Base-by-base conservation (phyloP, 2,329 filamentous ascomycete species). In the Colletotrichum tanaceti region DNA sequence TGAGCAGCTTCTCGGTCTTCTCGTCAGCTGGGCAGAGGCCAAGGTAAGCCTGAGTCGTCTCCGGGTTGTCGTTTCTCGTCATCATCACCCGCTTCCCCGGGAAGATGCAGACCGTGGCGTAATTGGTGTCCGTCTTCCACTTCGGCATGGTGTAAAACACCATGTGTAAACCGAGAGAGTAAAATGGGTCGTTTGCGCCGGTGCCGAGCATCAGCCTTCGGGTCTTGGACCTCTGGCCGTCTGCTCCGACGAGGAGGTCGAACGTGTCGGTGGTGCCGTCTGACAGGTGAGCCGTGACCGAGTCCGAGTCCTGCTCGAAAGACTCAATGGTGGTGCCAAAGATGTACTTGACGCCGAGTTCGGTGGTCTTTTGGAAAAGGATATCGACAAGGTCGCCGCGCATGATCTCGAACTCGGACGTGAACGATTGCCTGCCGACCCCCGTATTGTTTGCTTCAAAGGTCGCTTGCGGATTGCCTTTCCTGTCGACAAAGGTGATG, bases 321-420 rank as follows among this genome's bases (percentile, higher is more conserved):
- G 67, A 65, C 28, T 74, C 73, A 20, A 75, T 72, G 2, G 70
- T 65, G 28, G 49, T 63, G 7, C 74, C 76, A 50, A 79, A 79
- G 0, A 72, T 43, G 65, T 76, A 79, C 38, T 68, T 69, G 16
- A 71, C 72, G 4, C 63, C 72, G 18, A 73, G 72, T 14, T 75
- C 70, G 11, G 74, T 70, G 24, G 77, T 79, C 20, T 71, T 75
- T 0, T 86, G 79, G 71, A 84, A 84, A 1, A 90, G 73, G 2
- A 89, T 77, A 13, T 77, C 75, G 4, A 82, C 81, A n/a, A 90
- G 73, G 60, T 88, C 85, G 0, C 85, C 86, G 10, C 87, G 79
- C 81, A 90, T 85, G 57, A 90, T 85, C 77, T 90, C 88, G 68
- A 81, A 88, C 64, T 90, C 87, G 67, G 82, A 84, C 0, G 84